These are phyloP conservation scores for Magnusiomyces magnusii DNA, from an alignment of 1,139 yeast species.

Conservation along the genomic window DNA sequence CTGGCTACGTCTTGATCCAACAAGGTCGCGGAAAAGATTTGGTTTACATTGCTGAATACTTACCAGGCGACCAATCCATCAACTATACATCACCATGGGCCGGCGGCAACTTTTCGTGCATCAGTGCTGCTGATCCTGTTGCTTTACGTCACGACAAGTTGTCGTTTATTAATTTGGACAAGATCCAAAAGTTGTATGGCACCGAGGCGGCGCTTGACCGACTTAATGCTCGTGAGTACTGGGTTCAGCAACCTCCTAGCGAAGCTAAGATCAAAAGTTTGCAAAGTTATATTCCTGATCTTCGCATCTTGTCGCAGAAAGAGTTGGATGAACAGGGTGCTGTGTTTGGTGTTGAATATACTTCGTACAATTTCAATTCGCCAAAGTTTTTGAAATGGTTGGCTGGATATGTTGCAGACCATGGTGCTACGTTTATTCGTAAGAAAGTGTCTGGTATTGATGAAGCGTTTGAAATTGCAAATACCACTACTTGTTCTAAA, in stretches of 20 bases:
- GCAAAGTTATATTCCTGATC: slow-evolving; percentile 42
- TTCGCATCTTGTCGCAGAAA: slow-evolving; percentile 17
- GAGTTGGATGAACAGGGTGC: slow-evolving; percentile 35
- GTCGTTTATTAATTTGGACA: slow-evolving; percentile 43
- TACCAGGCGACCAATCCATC: slow-evolving; percentile 58
- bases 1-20: slow-evolving; percentile 44
- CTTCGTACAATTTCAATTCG: slow-evolving; percentile 57
- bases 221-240: slow-evolving; percentile 44
- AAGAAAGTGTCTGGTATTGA: slow-evolving; percentile 42
- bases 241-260: slow-evolving; percentile 17
- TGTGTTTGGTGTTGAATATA: slow-evolving; percentile 43
- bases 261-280: slow-evolving; percentile 40
- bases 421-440: slow-evolving; percentile 42
- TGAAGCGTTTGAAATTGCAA: slow-evolving; percentile 38
- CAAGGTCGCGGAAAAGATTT: slow-evolving; percentile 42
- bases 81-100: slow-evolving; percentile 60
- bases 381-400: slow-evolving; percentile 46
- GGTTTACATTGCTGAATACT: slow-evolving; percentile 46
- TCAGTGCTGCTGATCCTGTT: slow-evolving; percentile 46
- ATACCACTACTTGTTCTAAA: slow-evolving; percentile 21
- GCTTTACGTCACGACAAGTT: slow-evolving; percentile 44
- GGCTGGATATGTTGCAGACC: slow-evolving; percentile 34
- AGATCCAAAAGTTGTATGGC: slow-evolving; percentile 41
- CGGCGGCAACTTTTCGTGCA: slow-evolving; percentile 46
- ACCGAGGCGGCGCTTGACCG: slow-evolving; percentile 48